Evolutionary conservation across 2,329 filamentous ascomycete genomes (phyloP).

Genomic region (Laburnicola sp.): DNA sequence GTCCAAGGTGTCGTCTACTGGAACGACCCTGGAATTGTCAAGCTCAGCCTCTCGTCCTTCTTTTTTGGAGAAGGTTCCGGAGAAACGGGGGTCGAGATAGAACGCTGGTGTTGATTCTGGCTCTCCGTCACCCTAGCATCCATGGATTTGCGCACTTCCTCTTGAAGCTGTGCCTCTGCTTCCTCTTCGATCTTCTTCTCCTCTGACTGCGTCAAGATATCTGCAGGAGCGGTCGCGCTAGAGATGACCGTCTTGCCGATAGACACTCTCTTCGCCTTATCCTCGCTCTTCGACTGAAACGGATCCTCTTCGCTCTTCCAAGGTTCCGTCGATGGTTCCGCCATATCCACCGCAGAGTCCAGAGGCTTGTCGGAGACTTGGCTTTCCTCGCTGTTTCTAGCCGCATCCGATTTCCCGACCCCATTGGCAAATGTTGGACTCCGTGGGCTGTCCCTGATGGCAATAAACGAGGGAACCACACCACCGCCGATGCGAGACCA

Average conservation of each 20-base stretch:
- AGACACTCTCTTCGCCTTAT: conserved; percentile 39
- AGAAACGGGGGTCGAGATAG: conserved; percentile 30
- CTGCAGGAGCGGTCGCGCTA: conserved; percentile 9
- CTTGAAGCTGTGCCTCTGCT: conserved; percentile 41
- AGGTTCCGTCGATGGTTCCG: conserved; percentile 17
- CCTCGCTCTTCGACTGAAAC: conserved; percentile 31
- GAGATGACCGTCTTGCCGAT: conserved; percentile 45
- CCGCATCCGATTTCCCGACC: conserved; percentile 16
- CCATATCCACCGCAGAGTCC: conserved; percentile 29
- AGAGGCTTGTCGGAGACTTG: conserved; percentile 23
- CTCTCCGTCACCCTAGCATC: conserved; percentile 20
- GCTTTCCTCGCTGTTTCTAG: conserved; percentile 37
- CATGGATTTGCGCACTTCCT: conserved; percentile 33
- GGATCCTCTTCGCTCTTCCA: conserved; percentile 40
- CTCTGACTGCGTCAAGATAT: conserved; percentile 28
- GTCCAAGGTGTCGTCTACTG: conserved; percentile 11
- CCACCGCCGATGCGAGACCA: conserved; percentile 93
- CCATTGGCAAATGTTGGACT: conserved; percentile 36
- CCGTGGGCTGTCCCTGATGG: conserved; percentile 36
- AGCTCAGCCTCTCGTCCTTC: conserved; percentile 40
- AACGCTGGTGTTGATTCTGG: conserved; percentile 24
- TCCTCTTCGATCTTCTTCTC: conserved; percentile 41
- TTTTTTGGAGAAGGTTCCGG: conserved; percentile 22
- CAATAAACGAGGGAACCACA: conserved; percentile 68
- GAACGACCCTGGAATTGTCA: conserved; percentile 42